Conservation (phyloP, 805 yeast species). For the Kregervanrija pseudodelftensis region DNA sequence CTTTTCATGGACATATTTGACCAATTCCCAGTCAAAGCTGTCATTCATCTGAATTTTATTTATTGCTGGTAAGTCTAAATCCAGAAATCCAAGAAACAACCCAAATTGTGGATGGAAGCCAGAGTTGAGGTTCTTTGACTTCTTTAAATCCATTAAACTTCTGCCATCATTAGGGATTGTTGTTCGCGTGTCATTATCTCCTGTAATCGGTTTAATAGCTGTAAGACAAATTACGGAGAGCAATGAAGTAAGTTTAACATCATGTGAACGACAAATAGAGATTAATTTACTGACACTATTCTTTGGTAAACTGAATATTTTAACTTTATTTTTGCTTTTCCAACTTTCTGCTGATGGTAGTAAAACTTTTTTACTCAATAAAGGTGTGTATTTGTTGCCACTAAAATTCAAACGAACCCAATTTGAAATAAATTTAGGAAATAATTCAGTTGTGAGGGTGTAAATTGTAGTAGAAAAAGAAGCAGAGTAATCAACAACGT, state of each 20-base stretch:
- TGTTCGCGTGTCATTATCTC: conserved; percentile 9
- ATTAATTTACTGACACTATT: not conserved
- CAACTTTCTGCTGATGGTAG: not conserved
- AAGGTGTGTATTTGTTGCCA: conserved; percentile 1
- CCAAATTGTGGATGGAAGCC: conserved; percentile 11
- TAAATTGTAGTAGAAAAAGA: not conserved
- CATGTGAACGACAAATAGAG: conserved; percentile 1
- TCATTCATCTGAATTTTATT: conserved; percentile 3
- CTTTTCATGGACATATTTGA: not conserved
- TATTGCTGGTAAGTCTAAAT: conserved; percentile 12
- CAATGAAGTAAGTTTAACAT: conserved; percentile 4
- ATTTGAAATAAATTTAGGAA: conserved; percentile 2
- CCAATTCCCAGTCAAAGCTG: conserved; percentile 5
- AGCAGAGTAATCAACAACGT: conserved; percentile 15
- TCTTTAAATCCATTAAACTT: conserved; percentile 1
- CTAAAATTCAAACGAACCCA: conserved; percentile 1
- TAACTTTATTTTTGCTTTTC: no score
- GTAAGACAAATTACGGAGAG: conserved; percentile 5
- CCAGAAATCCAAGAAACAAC: conserved; percentile 11
- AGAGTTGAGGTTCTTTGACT: not conserved
- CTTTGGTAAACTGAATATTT: not conserved
- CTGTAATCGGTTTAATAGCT: conserved; percentile 9
- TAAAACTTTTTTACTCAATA: not conserved
- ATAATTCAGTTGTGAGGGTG: not conserved
- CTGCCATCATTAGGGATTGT: conserved; percentile 19